Conservation (phyloP, 2,329 filamentous ascomycete genomes). For the Fusarium neocosmosporiellum region DNA sequence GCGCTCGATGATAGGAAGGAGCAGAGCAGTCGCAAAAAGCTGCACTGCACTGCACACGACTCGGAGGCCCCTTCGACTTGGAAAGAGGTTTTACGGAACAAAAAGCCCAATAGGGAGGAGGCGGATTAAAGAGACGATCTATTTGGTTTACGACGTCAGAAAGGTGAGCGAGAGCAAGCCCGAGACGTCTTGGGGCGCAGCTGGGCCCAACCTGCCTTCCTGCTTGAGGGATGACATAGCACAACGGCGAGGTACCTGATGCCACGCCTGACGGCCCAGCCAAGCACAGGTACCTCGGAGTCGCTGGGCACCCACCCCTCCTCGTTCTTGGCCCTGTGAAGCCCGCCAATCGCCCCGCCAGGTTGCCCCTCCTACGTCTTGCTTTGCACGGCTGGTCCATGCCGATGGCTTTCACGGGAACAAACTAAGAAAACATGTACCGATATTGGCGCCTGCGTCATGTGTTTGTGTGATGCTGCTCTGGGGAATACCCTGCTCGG, state of each 20-base stretch:
- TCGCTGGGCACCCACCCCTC: conserved; percentile 30
- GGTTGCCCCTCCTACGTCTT: conserved; percentile 45
- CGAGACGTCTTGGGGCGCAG: conserved; percentile 42
- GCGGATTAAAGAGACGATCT: conserved; percentile 26
- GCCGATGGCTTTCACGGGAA: conserved; percentile 18
- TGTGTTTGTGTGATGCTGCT: conserved; percentile 18
- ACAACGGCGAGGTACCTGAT: conserved; percentile 20
- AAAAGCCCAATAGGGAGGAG: conserved; percentile 15
- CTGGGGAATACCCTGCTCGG: conserved; percentile 15
- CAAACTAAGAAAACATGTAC: conserved; percentile 24
- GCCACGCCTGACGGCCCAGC: background rate
- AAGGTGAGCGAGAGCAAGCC: conserved; percentile 33
- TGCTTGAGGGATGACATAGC: conserved; percentile 40
- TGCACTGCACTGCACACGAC: background rate
- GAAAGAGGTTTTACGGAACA: conserved; percentile 10
- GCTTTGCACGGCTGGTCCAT: conserved; percentile 24
- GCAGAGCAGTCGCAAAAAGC: conserved; percentile 4
- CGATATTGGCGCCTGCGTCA: conserved; percentile 17
- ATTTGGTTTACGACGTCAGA: conserved; percentile 38
- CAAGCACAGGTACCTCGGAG: conserved; percentile 16
- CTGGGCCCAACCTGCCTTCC: conserved; percentile 34
- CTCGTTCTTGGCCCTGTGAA: conserved; percentile 13
- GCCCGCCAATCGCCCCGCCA: conserved; percentile 36
- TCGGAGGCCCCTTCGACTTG: background rate
- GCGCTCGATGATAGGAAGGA: conserved; percentile 15